Conservation (phyloP, 1,284 basidiomycete genomes). For the Ganoderma boninense region DNA sequence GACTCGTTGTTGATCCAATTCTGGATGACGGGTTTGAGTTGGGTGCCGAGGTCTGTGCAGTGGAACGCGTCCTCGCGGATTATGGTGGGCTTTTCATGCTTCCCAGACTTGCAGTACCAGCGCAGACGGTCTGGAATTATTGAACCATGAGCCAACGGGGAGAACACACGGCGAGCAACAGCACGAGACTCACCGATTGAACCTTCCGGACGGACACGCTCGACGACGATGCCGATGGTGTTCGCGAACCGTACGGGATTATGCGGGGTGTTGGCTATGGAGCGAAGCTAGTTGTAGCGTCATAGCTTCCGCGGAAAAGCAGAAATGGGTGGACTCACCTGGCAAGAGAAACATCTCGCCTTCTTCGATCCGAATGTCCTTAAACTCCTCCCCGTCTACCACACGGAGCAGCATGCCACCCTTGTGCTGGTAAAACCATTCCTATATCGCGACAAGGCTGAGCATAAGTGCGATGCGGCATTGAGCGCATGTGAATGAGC, state of each 20-base stretch:
- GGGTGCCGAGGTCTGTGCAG: conserved; percentile 91
- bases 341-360: conserved; percentile 97
- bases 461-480: not conserved
- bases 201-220: conserved; percentile 81
- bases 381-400: conserved; percentile 88
- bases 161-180: not conserved
- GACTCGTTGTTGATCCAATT: conserved; percentile 73
- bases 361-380: conserved; percentile 90
- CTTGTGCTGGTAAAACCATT: conserved; percentile 97
- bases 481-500: conserved; percentile 11
- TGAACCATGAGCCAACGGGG: not conserved
- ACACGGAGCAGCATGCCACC: conserved; percentile 90
- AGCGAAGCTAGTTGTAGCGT: not conserved
- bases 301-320: not conserved
- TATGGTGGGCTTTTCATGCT: conserved; percentile 78
- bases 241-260: conserved; percentile 92
- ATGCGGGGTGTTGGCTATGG: conserved; percentile 90
- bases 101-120: conserved; percentile 89
- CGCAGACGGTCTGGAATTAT: conserved; percentile 80
- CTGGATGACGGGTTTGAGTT: conserved; percentile 92
- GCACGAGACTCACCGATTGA: conserved; percentile 57
- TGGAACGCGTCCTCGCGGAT: conserved; percentile 91
- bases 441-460: conserved; percentile 51
- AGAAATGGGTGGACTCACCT: conserved; percentile 54
- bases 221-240: conserved; percentile 95